Evolutionary conservation across 345 rosid genomes (phyloP).

Genomic region (Citrus sp.): DNA sequence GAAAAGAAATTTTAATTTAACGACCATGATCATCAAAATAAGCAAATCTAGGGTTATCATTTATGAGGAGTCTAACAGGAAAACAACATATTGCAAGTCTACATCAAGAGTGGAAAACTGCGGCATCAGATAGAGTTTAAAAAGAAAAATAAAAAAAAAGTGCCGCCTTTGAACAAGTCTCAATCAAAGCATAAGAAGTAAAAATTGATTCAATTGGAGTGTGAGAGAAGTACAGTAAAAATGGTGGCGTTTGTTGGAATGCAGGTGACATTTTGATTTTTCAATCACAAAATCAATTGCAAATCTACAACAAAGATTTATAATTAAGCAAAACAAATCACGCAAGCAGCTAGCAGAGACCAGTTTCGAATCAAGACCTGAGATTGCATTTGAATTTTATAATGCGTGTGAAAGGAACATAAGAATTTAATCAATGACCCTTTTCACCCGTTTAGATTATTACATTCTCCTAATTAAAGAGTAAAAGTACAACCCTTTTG

Average conservation of each 20-base stretch:
- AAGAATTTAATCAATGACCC: neutral
- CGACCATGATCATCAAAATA: neutral
- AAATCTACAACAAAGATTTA: neutral
- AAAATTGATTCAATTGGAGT: neutral
- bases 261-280: conserved; percentile 16
- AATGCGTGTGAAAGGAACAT: neutral
- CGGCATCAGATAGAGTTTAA: neutral
- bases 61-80: neutral
- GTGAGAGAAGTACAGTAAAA: neutral
- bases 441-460: conserved; percentile 8
- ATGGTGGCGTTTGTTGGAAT: conserved; percentile 1
- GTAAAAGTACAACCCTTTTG: neutral
- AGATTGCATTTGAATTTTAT: conserved; percentile 21
- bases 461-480: neutral
- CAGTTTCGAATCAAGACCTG: conserved; percentile 1
- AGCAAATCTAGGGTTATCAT: neutral
- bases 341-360: neutral
- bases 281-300: neutral
- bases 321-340: conserved; percentile 8
- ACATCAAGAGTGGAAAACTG: neutral
- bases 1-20: neutral
- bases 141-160: neutral
- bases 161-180: conserved; percentile 20
- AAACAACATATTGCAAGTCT: neutral
- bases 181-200: neutral